Conservation (phyloP, 345 rosid species). For the Salix caprea region DNA sequence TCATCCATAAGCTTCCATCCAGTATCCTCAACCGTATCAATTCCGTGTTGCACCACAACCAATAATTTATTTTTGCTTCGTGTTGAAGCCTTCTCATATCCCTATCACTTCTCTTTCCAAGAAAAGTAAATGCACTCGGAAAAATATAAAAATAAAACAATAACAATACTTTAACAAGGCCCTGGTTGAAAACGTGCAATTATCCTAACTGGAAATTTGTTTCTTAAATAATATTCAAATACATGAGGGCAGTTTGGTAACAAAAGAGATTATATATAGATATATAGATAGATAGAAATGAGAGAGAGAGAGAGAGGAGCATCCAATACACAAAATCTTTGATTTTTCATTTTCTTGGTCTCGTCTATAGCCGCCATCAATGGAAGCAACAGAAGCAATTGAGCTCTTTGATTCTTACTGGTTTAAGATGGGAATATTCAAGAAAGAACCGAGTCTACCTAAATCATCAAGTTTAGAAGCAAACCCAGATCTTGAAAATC, state of each 20-base stretch:
- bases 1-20: neutral
- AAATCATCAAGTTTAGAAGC: constrained; percentile 5
- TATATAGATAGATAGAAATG: too few species aligned
- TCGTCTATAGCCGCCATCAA: constrained; percentile 17
- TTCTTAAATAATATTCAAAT: neutral
- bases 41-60: neutral
- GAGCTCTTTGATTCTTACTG: constrained; percentile 45
- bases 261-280: constrained; percentile 3
- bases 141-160: constrained; percentile 20
- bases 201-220: neutral
- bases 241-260: constrained; percentile 21
- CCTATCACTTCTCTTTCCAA: constrained; percentile 19
- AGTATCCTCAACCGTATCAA: neutral
- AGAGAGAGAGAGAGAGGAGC: neutral
- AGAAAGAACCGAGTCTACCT: constrained; percentile 15
- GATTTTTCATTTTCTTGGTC: neutral
- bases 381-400: constrained; percentile 31
- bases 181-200: constrained; percentile 23
- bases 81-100: constrained; percentile 32
- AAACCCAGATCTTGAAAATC: constrained; percentile 21
- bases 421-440: constrained; percentile 43
- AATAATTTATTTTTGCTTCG: constrained; percentile 28
- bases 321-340: neutral
- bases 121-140: constrained; percentile 21
- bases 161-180: neutral